Conservation (phyloP, 2,329 filamentous ascomycete genomes). For the Pyrenophora teres region DNA sequence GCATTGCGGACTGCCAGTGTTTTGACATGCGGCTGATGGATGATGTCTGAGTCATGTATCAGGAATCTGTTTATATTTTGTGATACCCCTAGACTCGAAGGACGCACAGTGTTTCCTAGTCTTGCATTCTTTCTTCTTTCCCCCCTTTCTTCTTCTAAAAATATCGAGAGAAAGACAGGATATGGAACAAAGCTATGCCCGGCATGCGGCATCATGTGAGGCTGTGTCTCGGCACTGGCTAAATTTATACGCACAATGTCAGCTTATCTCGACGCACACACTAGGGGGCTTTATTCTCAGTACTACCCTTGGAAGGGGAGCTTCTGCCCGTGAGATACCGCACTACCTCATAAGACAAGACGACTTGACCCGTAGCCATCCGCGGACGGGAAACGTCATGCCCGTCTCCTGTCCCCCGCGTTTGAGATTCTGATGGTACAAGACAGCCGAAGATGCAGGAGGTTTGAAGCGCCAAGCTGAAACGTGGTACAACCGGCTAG, state of each 20-base stretch:
- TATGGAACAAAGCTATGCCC: too few relatives aligned
- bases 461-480: slow-evolving; percentile 26
- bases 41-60: background rate
- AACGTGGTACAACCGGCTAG: slow-evolving; percentile 13
- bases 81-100: slow-evolving; percentile 10
- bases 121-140: background rate
- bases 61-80: slow-evolving; percentile 7
- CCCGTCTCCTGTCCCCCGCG: slow-evolving; percentile 13
- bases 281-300: too few relatives aligned
- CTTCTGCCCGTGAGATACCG: background rate
- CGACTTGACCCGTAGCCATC: too few relatives aligned
- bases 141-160: background rate
- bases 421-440: slow-evolving; percentile 20
- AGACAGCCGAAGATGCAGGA: slow-evolving; percentile 11
- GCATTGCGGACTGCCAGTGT: slow-evolving; percentile 36
- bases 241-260: too few relatives aligned
- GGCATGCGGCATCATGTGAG: too few relatives aligned
- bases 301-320: background rate
- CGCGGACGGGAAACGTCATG: background rate
- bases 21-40: slow-evolving; percentile 25
- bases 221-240: too few relatives aligned
- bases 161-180: background rate
- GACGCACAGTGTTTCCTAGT: slow-evolving; percentile 1
- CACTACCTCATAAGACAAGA: too few relatives aligned
- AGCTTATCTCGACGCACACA: too few relatives aligned